Base-by-base conservation (phyloP, 2,329 filamentous ascomycete species). In the Lecanicillium sp. region DNA sequence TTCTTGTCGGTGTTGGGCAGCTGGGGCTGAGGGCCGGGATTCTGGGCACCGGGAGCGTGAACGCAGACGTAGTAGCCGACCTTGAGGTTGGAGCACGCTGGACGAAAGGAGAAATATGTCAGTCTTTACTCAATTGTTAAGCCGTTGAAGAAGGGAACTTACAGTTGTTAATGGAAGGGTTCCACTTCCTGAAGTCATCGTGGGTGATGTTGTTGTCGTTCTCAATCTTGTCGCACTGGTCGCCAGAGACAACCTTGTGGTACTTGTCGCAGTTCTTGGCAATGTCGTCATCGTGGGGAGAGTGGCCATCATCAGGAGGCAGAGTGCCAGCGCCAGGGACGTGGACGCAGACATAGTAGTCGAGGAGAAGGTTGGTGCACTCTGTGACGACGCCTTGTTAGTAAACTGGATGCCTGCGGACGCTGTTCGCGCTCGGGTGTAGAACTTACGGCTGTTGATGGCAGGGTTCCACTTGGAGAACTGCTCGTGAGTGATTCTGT, bases 401-500 rank as follows among this genome's bases (percentile, higher is more conserved):
- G n/a, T n/a, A n/a, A n/a, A n/a, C n/a, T n/a, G n/a, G n/a, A n/a
- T n/a, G n/a, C n/a, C n/a, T n/a, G n/a, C n/a, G n/a, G n/a, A n/a
- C n/a, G n/a, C n/a, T n/a, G n/a, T n/a, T n/a, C n/a, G n/a, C n/a
- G n/a, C n/a, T n/a, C n/a, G n/a, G n/a, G n/a, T n/a, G 25, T 28
- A 28, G 29, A 13, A 7, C 29, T 8, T 31, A 31, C 29, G 6
- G 13, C 34, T 20, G 25, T 39, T 30, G 29, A 39, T 34, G 15
- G 30, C 37, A 14, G 13, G 17, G 29, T 44, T 42, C 42, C 42
- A 44, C 19, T 17, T 18, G 12, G 15, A 7, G 18, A 44, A 38
- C 29, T 42, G 42, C 11, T 10, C 29, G 10, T 3, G 8, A 17
- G 18, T 39, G 14, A 44, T 35, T 28, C 29, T 25, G 17, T 27